A percentile compares a stretch with the other conserved stretches of the same genome.
phyloP scores from a whole-genome alignment of 2,329 filamentous ascomycete species.

The Pseudodiploospora longispora region DNA sequence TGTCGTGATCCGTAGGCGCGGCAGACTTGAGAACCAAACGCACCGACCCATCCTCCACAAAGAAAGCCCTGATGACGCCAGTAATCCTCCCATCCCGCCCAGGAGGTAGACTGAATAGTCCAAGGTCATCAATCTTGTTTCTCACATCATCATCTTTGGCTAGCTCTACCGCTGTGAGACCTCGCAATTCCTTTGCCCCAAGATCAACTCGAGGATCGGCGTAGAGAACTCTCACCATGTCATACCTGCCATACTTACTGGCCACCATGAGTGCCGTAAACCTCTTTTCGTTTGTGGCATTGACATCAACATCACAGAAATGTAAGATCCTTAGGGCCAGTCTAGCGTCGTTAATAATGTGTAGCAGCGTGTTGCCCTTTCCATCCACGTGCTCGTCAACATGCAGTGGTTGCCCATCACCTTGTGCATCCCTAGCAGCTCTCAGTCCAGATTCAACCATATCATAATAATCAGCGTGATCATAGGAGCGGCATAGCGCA shows the following conservation, averaged over 20 bases:
- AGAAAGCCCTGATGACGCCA: conserved; percentile 88
- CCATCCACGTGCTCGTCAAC: conserved; percentile 86
- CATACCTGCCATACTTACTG: conserved; percentile 93
- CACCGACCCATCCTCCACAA: conserved; percentile 92
- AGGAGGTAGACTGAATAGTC: conserved; percentile 67
- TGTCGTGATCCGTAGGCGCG: conserved; percentile 70
- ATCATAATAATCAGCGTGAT: conserved; percentile 73
- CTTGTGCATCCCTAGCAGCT: conserved; percentile 65
- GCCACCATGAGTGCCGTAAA: conserved; percentile 97
- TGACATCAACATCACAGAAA: conserved; percentile 88
- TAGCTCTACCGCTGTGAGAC: conserved; percentile 87
- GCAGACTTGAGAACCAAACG: conserved; percentile 91
- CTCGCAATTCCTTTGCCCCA: conserved; percentile 73
- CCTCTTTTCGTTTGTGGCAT: conserved; percentile 87
- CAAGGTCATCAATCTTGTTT: conserved; percentile 91
- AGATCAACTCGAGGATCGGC: conserved; percentile 81
- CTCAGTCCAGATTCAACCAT: conserved; percentile 83
- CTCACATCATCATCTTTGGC: conserved; percentile 97
- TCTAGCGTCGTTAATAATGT: conserved; percentile 82
- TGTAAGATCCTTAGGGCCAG: conserved; percentile 69
- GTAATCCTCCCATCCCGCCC: conserved; percentile 75
- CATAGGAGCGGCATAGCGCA: conserved; percentile 89
- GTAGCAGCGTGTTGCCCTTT: conserved; percentile 91
- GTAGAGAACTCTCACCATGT: conserved; percentile 85
- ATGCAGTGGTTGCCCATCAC: conserved; percentile 72